Conservation (phyloP, 179 eudicot species). For the Patellifolia procumbens region DNA sequence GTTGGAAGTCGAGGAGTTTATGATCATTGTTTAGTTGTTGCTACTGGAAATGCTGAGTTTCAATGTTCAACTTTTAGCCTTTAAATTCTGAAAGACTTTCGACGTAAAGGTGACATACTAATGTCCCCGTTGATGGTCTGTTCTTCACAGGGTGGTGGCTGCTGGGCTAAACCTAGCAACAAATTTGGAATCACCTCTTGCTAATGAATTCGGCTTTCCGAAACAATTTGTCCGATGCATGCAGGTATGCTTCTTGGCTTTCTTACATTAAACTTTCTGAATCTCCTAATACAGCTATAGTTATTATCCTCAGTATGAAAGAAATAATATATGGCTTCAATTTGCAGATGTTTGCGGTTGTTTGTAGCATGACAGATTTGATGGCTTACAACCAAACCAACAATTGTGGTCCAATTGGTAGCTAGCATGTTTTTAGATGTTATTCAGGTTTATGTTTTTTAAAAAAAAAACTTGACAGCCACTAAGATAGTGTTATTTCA, state of each 20-base stretch:
- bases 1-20: neutral
- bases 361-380: conserved; percentile 55
- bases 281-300: neutral
- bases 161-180: conserved; percentile 39
- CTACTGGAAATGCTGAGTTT: neutral
- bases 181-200: conserved; percentile 35
- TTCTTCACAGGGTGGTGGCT: conserved; percentile 39
- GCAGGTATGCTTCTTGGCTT: conserved; percentile 40
- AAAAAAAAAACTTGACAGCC: too few relatives aligned
- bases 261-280: neutral
- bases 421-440: neutral
- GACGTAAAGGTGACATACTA: neutral
- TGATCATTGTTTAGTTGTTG: neutral
- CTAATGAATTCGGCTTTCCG: conserved; percentile 60
- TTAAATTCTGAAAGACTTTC: neutral
- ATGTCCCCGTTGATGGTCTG: neutral
- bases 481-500: neutral
- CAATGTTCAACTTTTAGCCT: neutral
- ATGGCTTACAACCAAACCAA: conserved; percentile 38
- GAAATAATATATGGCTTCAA: neutral
- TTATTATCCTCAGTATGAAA: neutral
- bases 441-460: neutral
- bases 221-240: conserved; percentile 42
- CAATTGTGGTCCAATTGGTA: conserved; percentile 61
- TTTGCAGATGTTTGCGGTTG: conserved; percentile 47